Evolutionary conservation across 2,329 filamentous ascomycete species (phyloP).

Genomic region (Aspergillus uvarum): DNA sequence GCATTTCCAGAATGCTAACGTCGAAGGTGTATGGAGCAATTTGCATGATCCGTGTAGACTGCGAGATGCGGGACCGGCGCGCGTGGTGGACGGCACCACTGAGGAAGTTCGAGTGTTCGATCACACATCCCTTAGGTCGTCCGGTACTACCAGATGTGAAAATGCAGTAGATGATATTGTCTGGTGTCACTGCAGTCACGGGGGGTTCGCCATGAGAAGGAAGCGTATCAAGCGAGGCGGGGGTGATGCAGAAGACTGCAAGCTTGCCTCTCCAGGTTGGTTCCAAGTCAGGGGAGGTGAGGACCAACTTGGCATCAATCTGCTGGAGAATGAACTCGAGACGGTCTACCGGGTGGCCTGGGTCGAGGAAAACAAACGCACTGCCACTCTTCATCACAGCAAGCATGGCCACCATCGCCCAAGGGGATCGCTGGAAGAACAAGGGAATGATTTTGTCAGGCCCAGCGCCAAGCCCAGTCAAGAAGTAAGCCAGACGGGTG

Average conservation of each 20-base stretch:
- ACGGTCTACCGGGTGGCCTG: constrained; percentile 18
- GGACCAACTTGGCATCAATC: not conserved
- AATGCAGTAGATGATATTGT: constrained; percentile 12
- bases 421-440: constrained; percentile 28
- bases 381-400: constrained; percentile 28
- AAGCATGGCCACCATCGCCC: constrained; percentile 25
- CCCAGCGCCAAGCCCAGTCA: constrained; percentile 32
- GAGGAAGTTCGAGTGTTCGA: constrained; percentile 15
- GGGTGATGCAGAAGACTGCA: constrained; percentile 8
- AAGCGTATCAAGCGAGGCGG: not conserved
- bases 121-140: constrained; percentile 20
- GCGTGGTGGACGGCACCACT: not conserved
- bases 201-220: not conserved
- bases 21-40: constrained; percentile 19
- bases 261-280: not conserved
- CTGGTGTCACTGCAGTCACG: not conserved
- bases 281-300: not conserved
- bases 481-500: constrained; percentile 27
- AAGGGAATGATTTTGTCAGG: constrained; percentile 25
- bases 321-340: not conserved
- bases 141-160: constrained; percentile 25
- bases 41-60: constrained; percentile 12
- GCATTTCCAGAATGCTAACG: constrained; percentile 11
- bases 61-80: constrained; percentile 1
- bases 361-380: constrained; percentile 26